These are phyloP conservation scores for Trametes hirsuta DNA, from an alignment of 1,284 basidiomycete genomes.

Conservation along the genomic window DNA sequence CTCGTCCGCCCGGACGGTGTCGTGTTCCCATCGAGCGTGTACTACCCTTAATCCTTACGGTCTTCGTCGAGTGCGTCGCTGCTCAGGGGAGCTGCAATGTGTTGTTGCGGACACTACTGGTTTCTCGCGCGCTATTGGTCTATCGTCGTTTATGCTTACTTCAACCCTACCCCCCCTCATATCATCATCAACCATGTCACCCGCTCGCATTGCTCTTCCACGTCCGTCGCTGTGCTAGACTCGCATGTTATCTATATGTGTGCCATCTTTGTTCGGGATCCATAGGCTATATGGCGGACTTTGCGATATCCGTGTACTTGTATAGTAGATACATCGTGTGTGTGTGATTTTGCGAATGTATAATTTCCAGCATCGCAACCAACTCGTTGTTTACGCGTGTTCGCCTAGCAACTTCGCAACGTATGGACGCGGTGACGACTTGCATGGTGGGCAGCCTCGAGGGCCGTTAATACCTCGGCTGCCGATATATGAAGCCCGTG, in stretches of 20 bases:
- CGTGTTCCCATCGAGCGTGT: constrained; percentile 86
- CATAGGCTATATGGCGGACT: constrained; percentile 22
- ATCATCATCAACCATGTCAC: constrained; percentile 8
- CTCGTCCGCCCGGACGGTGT: constrained; percentile 89
- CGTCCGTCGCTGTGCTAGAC: constrained; percentile 23
- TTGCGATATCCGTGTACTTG: constrained; percentile 22
- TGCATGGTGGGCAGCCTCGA: not conserved
- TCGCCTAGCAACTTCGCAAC: not conserved
- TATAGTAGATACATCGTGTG: constrained; percentile 24
- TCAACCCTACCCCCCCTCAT: not conserved
- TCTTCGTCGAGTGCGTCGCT: not conserved
- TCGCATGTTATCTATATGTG: constrained; percentile 29
- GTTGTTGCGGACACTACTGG: not conserved
- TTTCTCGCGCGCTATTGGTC: not conserved
- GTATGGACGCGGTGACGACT: not conserved
- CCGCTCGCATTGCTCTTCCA: constrained; percentile 18
- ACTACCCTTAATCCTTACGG: constrained; percentile 63
- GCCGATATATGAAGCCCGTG: too few relatives aligned
- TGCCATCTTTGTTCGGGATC: constrained; percentile 12
- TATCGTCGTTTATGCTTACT: constrained; percentile 4
- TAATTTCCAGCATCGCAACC: constrained; percentile 9
- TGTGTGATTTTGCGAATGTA: constrained; percentile 15
- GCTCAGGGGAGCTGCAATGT: not conserved
- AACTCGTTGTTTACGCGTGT: constrained; percentile 1
- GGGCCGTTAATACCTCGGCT: too few relatives aligned